phyloP scores from a whole-genome alignment of 257 asterid genomes.

The Dorcoceras hygrometricum region DNA sequence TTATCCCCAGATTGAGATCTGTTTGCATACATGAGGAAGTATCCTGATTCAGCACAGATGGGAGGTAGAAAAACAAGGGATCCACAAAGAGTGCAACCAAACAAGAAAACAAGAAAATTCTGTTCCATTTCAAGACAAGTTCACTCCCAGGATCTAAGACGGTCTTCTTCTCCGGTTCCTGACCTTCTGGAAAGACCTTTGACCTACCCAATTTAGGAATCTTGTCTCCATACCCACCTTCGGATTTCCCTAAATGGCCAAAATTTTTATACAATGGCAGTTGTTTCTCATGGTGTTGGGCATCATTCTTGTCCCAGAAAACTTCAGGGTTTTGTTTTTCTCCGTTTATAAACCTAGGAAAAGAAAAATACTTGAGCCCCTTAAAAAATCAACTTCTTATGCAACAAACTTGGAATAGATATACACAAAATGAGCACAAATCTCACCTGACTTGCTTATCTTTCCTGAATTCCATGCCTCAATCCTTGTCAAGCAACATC shows the following conservation, averaged over 20 bases:
- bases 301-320: constrained; percentile 50
- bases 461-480: constrained; percentile 53
- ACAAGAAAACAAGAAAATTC: constrained; percentile 66
- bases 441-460: constrained; percentile 58
- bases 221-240: constrained; percentile 40
- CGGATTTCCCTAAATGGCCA: constrained; percentile 40
- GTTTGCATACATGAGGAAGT: constrained; percentile 67
- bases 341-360: constrained; percentile 56
- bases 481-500: not conserved
- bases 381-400: constrained; percentile 8
- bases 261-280: constrained; percentile 38
- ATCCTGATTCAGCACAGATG: constrained; percentile 50
- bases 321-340: constrained; percentile 51
- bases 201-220: constrained; percentile 51
- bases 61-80: constrained; percentile 76
- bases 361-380: constrained; percentile 12
- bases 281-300: constrained; percentile 34
- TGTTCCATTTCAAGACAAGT: constrained; percentile 68
- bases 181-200: constrained; percentile 65
- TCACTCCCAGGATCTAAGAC: constrained; percentile 85
- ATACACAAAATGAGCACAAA: not conserved
- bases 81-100: constrained; percentile 78
- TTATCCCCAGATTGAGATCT: constrained; percentile 63
- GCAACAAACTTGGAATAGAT: not conserved
- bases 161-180: constrained; percentile 40